Evolutionary conservation across 1,139 yeast genomes (phyloP).

Genomic region (Suhomyces anneliseae): DNA sequence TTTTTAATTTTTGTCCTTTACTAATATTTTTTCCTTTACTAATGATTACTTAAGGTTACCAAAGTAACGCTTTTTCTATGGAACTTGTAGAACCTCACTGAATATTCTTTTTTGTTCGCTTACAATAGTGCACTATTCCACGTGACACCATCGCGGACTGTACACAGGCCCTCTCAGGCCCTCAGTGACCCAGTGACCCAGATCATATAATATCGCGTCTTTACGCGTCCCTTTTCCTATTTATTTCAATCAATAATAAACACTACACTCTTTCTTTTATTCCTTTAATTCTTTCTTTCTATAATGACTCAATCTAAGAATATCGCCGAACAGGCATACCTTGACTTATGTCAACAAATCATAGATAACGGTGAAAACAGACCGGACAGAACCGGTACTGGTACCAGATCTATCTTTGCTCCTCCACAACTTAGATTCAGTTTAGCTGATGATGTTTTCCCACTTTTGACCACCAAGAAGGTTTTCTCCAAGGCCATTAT

Average conservation of each 20-base stretch:
- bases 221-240: constrained; percentile 1
- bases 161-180: background rate
- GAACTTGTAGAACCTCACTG: too few relatives aligned
- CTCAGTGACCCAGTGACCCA: background rate
- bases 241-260: background rate
- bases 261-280: background rate
- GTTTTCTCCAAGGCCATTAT: constrained; percentile 89
- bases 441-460: constrained; percentile 70
- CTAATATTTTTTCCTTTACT: too few relatives aligned
- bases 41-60: background rate
- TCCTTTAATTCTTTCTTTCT: background rate
- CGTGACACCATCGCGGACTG: background rate
- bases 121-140: background rate
- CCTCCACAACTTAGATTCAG: constrained; percentile 94
- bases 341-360: constrained; percentile 76
- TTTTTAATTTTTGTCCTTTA: background rate
- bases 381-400: constrained; percentile 97
- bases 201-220: background rate
- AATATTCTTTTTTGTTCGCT: too few relatives aligned
- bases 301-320: constrained; percentile 29
- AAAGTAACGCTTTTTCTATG: background rate
- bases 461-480: constrained; percentile 87
- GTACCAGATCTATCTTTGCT: constrained; percentile 85
- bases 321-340: constrained; percentile 77
- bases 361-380: constrained; percentile 84